Evolutionary conservation across 1,284 basidiomycete genomes (phyloP).

Genomic region (Boletus smithii): DNA sequence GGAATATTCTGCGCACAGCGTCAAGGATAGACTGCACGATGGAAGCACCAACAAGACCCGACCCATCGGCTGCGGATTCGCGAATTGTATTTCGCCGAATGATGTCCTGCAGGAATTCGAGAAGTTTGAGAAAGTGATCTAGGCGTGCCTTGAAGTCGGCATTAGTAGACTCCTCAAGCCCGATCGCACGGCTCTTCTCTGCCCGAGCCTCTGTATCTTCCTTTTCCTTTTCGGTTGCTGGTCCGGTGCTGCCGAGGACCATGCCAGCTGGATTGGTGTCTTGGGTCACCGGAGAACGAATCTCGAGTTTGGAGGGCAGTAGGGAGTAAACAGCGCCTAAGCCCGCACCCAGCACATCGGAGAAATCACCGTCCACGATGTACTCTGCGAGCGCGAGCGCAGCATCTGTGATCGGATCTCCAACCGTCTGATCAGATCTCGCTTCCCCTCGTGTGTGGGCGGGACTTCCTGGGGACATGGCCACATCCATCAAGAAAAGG

Average conservation of each 20-base stretch:
- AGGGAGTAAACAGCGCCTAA: conserved; percentile 92
- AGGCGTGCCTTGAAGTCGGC: conserved; percentile 77
- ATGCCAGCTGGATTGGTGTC: conserved; percentile 47
- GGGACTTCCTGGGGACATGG: conserved; percentile 72
- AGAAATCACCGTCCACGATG: conserved; percentile 93
- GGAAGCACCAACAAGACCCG: conserved; percentile 66
- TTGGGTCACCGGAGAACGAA: conserved; percentile 47
- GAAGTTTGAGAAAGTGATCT: conserved; percentile 84
- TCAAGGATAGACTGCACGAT: conserved; percentile 81
- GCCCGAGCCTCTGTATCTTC: conserved; percentile 54
- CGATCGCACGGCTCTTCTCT: conserved; percentile 56
- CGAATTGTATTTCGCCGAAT: conserved; percentile 58
- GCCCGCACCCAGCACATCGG: conserved; percentile 92
- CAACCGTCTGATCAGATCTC: conserved; percentile 23
- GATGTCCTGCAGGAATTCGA: conserved; percentile 92
- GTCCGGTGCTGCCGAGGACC: conserved; percentile 60
- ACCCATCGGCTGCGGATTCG: conserved; percentile 48
- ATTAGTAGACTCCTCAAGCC: conserved; percentile 72
- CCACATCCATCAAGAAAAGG: conserved; percentile 90
- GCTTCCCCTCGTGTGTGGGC: conserved; percentile 37
- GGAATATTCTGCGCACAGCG: conserved; percentile 81
- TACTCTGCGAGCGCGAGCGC: conserved; percentile 87
- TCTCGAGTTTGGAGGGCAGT: conserved; percentile 82
- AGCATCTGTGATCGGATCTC: conserved; percentile 77
- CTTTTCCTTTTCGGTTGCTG: conserved; percentile 51